phyloP scores from a whole-genome alignment of 441 rosid genomes.

The Corymbia citriodora region DNA sequence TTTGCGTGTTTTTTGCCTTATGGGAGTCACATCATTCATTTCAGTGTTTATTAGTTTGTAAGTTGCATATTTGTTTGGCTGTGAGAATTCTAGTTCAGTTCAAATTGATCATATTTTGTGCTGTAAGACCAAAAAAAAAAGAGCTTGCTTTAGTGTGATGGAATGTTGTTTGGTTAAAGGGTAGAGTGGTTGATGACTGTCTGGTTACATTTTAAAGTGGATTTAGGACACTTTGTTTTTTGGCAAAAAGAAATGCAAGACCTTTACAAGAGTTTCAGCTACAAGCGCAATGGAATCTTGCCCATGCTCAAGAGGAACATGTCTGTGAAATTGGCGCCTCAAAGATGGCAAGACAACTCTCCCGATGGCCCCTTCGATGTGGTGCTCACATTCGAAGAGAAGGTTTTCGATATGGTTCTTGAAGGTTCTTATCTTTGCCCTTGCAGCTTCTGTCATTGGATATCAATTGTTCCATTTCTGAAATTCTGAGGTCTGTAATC shows the following conservation, averaged over 20 bases:
- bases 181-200: accelerated
- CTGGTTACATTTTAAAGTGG: neutral
- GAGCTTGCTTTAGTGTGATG: neutral
- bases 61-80: neutral
- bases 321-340: conserved; percentile 76
- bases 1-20: neutral
- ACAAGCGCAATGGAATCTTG: conserved; percentile 88
- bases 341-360: conserved; percentile 93
- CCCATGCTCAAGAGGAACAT: conserved; percentile 90
- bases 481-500: neutral
- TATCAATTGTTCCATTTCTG: neutral
- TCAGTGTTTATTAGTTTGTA: neutral
- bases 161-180: neutral
- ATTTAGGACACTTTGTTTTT: neutral
- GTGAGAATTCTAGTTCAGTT: neutral
- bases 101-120: neutral
- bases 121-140: accelerated
- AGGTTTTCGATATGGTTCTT: conserved; percentile 83
- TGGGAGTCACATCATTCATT: neutral
- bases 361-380: conserved; percentile 80
- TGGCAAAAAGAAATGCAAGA: neutral
- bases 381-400: conserved; percentile 81
- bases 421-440: conserved; percentile 42
- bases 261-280: conserved; percentile 34
- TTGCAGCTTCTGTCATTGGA: neutral